These are phyloP conservation scores for Erodium moschatum DNA, from an alignment of 441 rosid species.

Conservation along the genomic window DNA sequence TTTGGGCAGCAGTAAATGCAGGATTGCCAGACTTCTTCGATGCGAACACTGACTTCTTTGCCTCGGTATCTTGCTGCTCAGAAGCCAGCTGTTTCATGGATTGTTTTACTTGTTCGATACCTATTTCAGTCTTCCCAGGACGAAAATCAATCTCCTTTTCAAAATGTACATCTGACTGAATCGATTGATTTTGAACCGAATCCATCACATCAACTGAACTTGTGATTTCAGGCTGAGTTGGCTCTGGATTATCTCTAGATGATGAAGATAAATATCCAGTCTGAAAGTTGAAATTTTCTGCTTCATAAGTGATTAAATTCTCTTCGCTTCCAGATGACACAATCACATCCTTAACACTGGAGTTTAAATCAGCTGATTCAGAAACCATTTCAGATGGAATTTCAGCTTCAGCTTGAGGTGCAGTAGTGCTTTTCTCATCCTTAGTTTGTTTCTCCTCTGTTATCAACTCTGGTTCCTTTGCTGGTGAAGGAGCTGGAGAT, in stretches of 20 bases:
- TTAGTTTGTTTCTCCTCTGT: slow-evolving; percentile 35
- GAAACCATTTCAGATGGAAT: slow-evolving; percentile 27
- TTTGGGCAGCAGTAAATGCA: slow-evolving; percentile 52
- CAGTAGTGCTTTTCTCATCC: too few relatives aligned
- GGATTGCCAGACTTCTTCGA: slow-evolving; percentile 58
- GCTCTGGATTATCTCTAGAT: slow-evolving; percentile 26
- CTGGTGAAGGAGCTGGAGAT: slow-evolving; percentile 33
- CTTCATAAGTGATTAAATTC: slow-evolving; percentile 31
- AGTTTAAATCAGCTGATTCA: slow-evolving; percentile 26
- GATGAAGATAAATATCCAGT: slow-evolving; percentile 21
- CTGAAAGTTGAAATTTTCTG: slow-evolving; percentile 31
- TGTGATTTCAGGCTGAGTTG: slow-evolving; percentile 29
- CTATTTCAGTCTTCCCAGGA: slow-evolving; percentile 32
- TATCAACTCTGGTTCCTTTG: slow-evolving; percentile 25
- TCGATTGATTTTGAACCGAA: slow-evolving; percentile 23
- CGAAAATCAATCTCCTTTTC: slow-evolving; percentile 26
- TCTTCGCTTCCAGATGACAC: slow-evolving; percentile 33
- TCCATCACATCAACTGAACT: slow-evolving; percentile 28
- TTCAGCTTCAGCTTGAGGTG: slow-evolving; percentile 25
- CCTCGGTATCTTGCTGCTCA: slow-evolving; percentile 41
- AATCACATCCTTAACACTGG: slow-evolving; percentile 24
- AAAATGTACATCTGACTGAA: slow-evolving; percentile 25
- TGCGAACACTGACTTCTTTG: slow-evolving; percentile 31
- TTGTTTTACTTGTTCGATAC: slow-evolving; percentile 40
- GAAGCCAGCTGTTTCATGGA: slow-evolving; percentile 51